Conservation (phyloP, 345 rosid genomes). For the Firmiana major region DNA sequence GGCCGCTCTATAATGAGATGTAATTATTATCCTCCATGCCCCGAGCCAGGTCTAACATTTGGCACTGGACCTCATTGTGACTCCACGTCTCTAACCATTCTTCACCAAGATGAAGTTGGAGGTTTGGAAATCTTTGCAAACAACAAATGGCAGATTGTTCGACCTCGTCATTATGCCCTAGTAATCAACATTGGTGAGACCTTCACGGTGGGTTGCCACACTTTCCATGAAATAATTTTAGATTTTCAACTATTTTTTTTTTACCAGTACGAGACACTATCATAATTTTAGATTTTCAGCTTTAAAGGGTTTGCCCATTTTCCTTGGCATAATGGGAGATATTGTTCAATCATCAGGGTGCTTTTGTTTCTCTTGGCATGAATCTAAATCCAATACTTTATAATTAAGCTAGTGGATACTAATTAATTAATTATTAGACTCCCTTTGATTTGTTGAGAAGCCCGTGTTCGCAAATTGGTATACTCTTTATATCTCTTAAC, state of each 20-base stretch:
- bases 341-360: too few species aligned
- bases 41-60: conserved; percentile 45
- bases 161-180: conserved; percentile 54
- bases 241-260: background rate
- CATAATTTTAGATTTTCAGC: background rate
- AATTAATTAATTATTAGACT: background rate
- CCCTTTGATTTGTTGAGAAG: background rate
- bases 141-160: conserved; percentile 56
- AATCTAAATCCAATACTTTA: too few species aligned
- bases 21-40: conserved; percentile 68
- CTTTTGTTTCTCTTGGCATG: too few species aligned
- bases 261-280: background rate
- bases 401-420: too few species aligned
- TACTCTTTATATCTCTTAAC: too few species aligned
- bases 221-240: background rate
- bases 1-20: conserved; percentile 55
- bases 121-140: conserved; percentile 69
- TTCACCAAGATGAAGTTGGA: conserved; percentile 81
- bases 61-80: conserved; percentile 94
- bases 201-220: conserved; percentile 45
- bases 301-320: background rate
- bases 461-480: too few species aligned
- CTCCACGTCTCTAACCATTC: conserved; percentile 75
- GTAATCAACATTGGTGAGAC: conserved; percentile 86
- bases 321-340: background rate